phyloP scores from a whole-genome alignment of 1,284 basidiomycete genomes.

The Leccinum pseudoinsigne region DNA sequence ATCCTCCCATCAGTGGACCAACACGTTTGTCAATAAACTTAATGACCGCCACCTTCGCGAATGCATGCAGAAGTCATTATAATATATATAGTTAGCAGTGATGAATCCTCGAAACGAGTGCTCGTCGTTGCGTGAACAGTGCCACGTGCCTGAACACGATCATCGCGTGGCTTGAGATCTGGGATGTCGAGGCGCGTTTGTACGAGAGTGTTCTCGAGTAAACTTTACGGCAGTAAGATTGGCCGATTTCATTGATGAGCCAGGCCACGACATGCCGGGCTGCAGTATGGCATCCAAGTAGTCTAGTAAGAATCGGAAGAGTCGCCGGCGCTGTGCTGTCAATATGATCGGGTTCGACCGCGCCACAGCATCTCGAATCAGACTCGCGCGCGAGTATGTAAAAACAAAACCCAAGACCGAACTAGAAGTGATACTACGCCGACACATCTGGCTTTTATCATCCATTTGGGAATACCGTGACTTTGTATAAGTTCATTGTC shows the following conservation, averaged over 20 bases:
- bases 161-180: conserved; percentile 8
- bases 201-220: conserved; percentile 1
- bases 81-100: conserved; percentile 3
- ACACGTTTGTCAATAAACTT: conserved; percentile 8
- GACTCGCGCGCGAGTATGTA: conserved; percentile 4
- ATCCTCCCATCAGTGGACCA: conserved; percentile 5
- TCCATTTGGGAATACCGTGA: conserved; percentile 16
- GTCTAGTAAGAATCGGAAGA: conserved; percentile 6
- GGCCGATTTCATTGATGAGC: neutral
- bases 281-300: neutral
- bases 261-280: neutral
- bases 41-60: conserved; percentile 21
- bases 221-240: neutral
- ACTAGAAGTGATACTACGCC: neutral
- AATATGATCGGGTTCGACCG: conserved; percentile 5
- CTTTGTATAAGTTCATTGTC: conserved; percentile 1
- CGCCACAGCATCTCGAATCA: conserved; percentile 1
- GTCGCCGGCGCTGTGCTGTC: neutral
- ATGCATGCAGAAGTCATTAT: conserved; percentile 7
- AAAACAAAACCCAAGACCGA: conserved; percentile 2
- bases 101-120: conserved; percentile 11
- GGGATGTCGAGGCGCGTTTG: conserved; percentile 8
- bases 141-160: conserved; percentile 7
- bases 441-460: neutral
- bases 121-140: conserved; percentile 5